Conservation (phyloP, 2,329 filamentous ascomycete genomes). For the Epichloe glyceriae region DNA sequence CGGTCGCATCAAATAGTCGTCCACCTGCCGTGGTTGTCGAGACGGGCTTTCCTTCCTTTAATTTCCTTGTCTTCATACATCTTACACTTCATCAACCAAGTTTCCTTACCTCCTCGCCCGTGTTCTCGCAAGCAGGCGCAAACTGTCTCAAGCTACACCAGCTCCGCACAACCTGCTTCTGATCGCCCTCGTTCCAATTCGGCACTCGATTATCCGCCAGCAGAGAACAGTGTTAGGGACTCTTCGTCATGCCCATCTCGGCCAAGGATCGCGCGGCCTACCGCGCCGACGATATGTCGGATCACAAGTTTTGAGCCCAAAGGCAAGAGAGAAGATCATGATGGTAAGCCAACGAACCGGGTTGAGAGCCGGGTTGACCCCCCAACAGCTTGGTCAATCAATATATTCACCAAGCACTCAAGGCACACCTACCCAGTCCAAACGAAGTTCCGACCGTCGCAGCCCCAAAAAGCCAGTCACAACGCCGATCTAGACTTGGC, state of each 20-base stretch:
- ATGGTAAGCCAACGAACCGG: slow-evolving; percentile 14
- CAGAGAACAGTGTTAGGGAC: not conserved
- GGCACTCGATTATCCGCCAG: not conserved
- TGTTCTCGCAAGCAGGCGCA: not conserved
- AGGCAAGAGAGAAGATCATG: slow-evolving; percentile 25
- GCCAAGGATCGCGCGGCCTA: slow-evolving; percentile 25
- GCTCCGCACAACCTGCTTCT: not conserved
- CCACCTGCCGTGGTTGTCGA: slow-evolving; percentile 3
- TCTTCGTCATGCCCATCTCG: slow-evolving; percentile 21
- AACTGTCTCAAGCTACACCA: not conserved
- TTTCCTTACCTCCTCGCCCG: not conserved
- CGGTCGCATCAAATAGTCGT: slow-evolving; percentile 11
- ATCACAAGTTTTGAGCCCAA: slow-evolving; percentile 22
- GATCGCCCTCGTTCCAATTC: not conserved
- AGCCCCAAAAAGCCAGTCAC: slow-evolving; percentile 13
- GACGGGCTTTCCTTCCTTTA: not conserved
- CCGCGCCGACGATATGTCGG: slow-evolving; percentile 23
- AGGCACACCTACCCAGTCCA: slow-evolving; percentile 24
- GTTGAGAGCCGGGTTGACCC: too few species aligned
- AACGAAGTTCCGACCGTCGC: slow-evolving; percentile 19
- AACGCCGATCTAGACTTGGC: slow-evolving; percentile 33
- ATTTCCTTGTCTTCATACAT: not conserved
- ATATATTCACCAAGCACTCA: slow-evolving; percentile 11
- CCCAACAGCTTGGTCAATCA: not conserved
- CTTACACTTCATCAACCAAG: not conserved